Conservation (phyloP, 192 early-diverging fungal species). For the Entomortierella chlamydospora region DNA sequence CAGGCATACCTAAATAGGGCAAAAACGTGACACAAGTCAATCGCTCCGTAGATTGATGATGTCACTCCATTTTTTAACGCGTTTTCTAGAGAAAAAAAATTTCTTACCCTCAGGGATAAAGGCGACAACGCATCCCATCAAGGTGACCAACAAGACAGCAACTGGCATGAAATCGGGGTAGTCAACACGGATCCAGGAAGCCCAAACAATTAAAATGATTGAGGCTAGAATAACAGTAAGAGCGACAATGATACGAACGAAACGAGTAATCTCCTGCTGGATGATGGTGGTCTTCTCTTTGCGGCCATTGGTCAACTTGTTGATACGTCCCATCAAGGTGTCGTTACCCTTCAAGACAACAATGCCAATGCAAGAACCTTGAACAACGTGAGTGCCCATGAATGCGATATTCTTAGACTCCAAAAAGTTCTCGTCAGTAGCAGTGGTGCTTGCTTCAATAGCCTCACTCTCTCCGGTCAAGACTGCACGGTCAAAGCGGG, state of each 20-base stretch:
- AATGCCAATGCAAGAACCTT: slow-evolving; percentile 81
- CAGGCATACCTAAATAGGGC: slow-evolving; percentile 69
- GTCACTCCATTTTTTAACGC: slow-evolving; percentile 29
- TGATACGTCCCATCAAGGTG: slow-evolving; percentile 84
- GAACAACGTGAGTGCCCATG: slow-evolving; percentile 76
- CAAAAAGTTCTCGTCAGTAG: slow-evolving; percentile 80
- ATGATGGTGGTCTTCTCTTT: slow-evolving; percentile 61
- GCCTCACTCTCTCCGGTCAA: slow-evolving; percentile 84
- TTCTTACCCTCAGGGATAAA: slow-evolving; percentile 75
- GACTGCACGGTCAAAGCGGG: slow-evolving; percentile 82
- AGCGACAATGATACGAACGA: slow-evolving; percentile 76
- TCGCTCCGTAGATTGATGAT: slow-evolving; percentile 24
- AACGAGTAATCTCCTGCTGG: slow-evolving; percentile 71
- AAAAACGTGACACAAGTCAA: neutral
- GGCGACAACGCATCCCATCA: slow-evolving; percentile 77
- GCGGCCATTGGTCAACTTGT: slow-evolving; percentile 63
- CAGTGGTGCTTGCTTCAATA: slow-evolving; percentile 68
- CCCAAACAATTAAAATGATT: slow-evolving; percentile 64
- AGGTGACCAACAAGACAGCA: slow-evolving; percentile 54
- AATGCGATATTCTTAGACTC: slow-evolving; percentile 90
- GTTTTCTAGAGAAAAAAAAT: neutral
- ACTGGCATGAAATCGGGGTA: slow-evolving; percentile 68
- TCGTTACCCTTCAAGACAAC: slow-evolving; percentile 80
- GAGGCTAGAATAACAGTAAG: slow-evolving; percentile 59
- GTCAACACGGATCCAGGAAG: slow-evolving; percentile 65